Evolutionary conservation across 495 filamentous ascomycete genomes (phyloP).

Genomic region (Trichoderma orchidacearum): DNA sequence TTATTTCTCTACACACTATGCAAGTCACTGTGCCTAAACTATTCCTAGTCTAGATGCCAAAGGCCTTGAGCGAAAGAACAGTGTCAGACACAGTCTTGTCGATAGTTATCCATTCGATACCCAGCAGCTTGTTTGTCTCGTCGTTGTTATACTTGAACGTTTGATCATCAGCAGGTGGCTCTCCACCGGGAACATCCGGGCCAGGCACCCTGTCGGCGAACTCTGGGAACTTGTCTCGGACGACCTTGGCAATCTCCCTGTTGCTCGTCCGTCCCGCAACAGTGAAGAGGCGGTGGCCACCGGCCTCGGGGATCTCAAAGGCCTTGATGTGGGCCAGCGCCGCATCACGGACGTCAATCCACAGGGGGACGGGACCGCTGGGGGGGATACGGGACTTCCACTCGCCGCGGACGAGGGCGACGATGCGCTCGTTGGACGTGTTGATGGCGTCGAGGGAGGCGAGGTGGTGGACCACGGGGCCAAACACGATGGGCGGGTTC

Average conservation of each 20-base stretch:
- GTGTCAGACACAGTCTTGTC: conserved; percentile 44
- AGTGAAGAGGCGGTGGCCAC: conserved; percentile 39
- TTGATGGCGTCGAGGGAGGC: conserved; percentile 36
- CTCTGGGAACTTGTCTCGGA: conserved; percentile 40
- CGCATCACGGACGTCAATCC: conserved; percentile 47
- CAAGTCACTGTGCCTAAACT: no score
- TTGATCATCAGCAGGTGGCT: conserved; percentile 15
- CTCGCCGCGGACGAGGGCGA: conserved; percentile 38
- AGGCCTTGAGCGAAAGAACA: conserved; percentile 34
- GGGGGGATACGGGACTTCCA: conserved; percentile 40
- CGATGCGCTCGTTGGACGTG: conserved; percentile 36
- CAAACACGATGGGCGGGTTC: conserved; percentile 48
- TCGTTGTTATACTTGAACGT: conserved; percentile 38
- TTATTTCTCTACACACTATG: no score
- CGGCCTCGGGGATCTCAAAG: conserved; percentile 32
- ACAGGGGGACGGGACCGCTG: conserved; percentile 24
- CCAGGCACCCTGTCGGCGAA: conserved; percentile 30
- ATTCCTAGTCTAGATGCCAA: conserved; percentile 1
- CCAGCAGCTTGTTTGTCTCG: conserved; percentile 35
- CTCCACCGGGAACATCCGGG: conserved; percentile 17
- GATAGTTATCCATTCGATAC: conserved; percentile 40
- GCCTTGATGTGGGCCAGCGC: conserved; percentile 42
- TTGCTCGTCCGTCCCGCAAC: conserved; percentile 36
- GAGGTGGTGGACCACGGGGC: conserved; percentile 33
- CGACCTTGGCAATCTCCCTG: conserved; percentile 26